Evolutionary conservation across 2,329 filamentous ascomycete genomes (phyloP).

Genomic region (Venturia carpophila): DNA sequence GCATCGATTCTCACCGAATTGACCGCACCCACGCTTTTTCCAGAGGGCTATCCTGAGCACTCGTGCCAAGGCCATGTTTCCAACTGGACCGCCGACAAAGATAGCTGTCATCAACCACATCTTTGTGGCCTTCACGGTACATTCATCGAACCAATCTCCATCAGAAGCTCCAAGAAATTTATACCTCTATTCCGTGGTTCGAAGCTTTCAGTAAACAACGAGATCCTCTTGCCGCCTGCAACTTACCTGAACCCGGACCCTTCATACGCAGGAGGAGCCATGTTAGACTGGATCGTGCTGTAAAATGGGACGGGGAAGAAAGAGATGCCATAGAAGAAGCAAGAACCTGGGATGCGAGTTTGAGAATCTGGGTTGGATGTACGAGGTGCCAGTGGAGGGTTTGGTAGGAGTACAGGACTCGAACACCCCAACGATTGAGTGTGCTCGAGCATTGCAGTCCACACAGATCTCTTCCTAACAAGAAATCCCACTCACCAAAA

Average conservation of each 20-base stretch:
- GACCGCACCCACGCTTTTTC: constrained; percentile 30
- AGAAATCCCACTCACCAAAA: no score
- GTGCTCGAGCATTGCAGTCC: no score
- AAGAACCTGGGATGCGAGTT: no score
- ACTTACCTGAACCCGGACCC: constrained; percentile 43
- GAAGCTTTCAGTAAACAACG: constrained; percentile 45
- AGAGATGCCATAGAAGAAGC: no score
- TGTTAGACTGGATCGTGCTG: no score
- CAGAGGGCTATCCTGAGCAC: constrained; percentile 25
- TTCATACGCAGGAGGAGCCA: constrained; percentile 37
- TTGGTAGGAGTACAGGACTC: no score
- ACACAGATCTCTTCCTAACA: no score
- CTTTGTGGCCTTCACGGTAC: constrained; percentile 41
- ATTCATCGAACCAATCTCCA: constrained; percentile 43
- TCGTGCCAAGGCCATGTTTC: constrained; percentile 40
- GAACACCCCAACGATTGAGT: no score
- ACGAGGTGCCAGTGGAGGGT: no score
- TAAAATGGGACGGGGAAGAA: no score
- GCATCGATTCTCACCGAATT: constrained; percentile 31
- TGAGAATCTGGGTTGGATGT: no score
- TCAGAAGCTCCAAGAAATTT: constrained; percentile 36
- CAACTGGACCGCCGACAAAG: constrained; percentile 40
- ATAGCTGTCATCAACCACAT: constrained; percentile 39
- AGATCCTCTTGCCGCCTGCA: constrained; percentile 43
- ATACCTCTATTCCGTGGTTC: constrained; percentile 45